Percentiles rank a stretch among this genome's conserved stretches.
Evolutionary conservation across 2,329 filamentous ascomycete genomes (phyloP).

Genomic region (Phialophora verrucosa): DNA sequence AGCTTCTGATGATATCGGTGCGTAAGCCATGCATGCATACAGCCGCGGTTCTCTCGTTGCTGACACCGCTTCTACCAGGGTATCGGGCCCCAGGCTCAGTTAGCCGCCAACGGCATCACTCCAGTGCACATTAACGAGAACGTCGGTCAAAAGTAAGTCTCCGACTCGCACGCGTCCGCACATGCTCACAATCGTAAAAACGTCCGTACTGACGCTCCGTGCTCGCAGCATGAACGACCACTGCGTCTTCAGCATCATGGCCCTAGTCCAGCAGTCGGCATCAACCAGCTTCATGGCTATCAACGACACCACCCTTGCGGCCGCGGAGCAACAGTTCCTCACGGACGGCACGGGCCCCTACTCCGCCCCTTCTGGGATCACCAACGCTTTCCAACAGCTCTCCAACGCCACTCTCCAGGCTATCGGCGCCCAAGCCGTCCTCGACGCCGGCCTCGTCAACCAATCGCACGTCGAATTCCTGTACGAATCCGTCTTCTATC

Average conservation of each 20-base stretch:
- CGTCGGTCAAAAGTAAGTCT: constrained; percentile 41
- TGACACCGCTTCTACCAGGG: constrained; percentile 4
- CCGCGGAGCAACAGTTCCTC: constrained; percentile 41
- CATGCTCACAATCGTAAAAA: too few relatives aligned
- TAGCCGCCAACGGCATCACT: constrained; percentile 50
- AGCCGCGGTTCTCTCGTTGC: neutral
- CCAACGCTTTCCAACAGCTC: constrained; percentile 44
- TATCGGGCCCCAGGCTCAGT: constrained; percentile 52
- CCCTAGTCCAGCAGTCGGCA: constrained; percentile 39
- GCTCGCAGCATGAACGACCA: constrained; percentile 38
- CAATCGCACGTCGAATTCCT: constrained; percentile 41
- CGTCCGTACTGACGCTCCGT: neutral
- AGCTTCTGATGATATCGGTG: constrained; percentile 48
- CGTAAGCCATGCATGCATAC: neutral
- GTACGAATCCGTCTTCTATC: constrained; percentile 40
- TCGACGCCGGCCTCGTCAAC: constrained; percentile 37
- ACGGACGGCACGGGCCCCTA: constrained; percentile 42
- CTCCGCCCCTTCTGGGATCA: constrained; percentile 44
- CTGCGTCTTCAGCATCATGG: constrained; percentile 40
- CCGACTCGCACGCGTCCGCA: neutral
- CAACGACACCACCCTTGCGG: constrained; percentile 39
- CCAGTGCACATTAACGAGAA: constrained; percentile 43
- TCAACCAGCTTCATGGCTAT: constrained; percentile 41
- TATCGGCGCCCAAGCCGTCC: constrained; percentile 38
- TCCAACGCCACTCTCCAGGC: constrained; percentile 31